These are phyloP conservation scores for Trichoderma asperelloides DNA, from an alignment of 495 filamentous ascomycete genomes.

Conservation along the genomic window DNA sequence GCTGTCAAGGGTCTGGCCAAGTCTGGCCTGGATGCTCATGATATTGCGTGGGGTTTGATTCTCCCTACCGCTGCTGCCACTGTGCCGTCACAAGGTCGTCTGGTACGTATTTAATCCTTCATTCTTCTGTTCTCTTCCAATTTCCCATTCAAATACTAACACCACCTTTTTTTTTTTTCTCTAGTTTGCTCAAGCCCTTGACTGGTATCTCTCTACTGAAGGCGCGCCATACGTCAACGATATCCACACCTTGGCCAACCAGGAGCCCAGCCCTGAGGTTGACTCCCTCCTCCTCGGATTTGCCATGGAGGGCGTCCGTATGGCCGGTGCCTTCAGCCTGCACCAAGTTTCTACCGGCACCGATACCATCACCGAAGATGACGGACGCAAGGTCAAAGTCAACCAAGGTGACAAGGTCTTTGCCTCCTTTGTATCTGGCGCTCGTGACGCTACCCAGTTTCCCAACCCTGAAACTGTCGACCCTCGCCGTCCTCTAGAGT, in stretches of 20 bases:
- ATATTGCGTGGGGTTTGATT: constrained; percentile 71
- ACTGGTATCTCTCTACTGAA: constrained; percentile 59
- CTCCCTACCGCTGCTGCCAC: constrained; percentile 33
- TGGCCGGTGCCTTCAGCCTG: constrained; percentile 37
- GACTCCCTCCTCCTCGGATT: constrained; percentile 40
- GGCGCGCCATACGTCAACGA: constrained; percentile 48
- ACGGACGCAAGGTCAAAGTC: constrained; percentile 33
- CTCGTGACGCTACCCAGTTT: constrained; percentile 54
- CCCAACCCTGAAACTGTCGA: constrained; percentile 58
- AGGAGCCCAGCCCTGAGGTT: constrained; percentile 21
- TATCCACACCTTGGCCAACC: constrained; percentile 44
- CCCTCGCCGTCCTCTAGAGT: constrained; percentile 56
- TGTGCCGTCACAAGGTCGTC: constrained; percentile 62
- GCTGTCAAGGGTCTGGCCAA: constrained; percentile 64
- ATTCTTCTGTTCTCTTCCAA: background rate
- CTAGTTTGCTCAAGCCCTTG: constrained; percentile 62
- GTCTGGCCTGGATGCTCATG: constrained; percentile 50
- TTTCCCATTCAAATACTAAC: background rate
- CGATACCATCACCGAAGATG: constrained; percentile 41
- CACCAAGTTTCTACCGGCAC: constrained; percentile 42
- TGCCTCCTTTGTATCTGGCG: constrained; percentile 49
- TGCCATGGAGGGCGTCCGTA: constrained; percentile 43
- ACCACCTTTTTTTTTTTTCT: constrained; percentile 7
- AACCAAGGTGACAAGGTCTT: constrained; percentile 26
- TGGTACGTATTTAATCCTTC: constrained; percentile 25